Base-by-base conservation (phyloP, 495 filamentous ascomycete species). In the Aspergillus diversus region DNA sequence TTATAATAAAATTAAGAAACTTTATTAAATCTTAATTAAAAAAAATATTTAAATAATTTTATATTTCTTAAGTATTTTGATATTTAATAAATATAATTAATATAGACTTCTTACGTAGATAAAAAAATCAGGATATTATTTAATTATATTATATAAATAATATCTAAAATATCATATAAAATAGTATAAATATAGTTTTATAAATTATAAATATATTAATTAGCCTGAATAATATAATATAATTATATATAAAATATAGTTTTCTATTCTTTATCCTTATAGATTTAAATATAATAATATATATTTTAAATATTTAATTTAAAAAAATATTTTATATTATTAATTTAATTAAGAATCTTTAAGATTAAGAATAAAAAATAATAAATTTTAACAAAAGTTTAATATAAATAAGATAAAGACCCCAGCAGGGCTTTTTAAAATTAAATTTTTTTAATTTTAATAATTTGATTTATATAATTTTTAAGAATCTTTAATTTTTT, bases 301-400 rank as follows among this genome's bases (percentile, higher is more conserved):
- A 35, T 34, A 34, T 34, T 35, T 55, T 55, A 55, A 55, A 55
- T 55, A 55, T 34, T 35, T 34, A 34, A 5, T 35, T 34, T 55
- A 2, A 31, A 12, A 34, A 55, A 55, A 35, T 34, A 13, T n/a
- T 55, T 55, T 34, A 15, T n/a, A 15, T 35, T 55, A 55, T 27
- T 11, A 34, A 55, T 34, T 34, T 55, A 34, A 15, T 55, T 55
- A 8, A 34, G 7, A 35, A 34, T 55, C 17, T 55, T n/a, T 55
- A 35, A 34, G 3, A 55, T 55, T 34, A 55, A 31, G 4, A 12
- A 5, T 52, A 52, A 31, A 52, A 31, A 52, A 52, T 11, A 52
- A 17, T 52, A 39, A 39, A 8, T 39, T 13, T 39, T 13, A 8
- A n/a, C n/a, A n/a, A 27, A 2, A 13, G 1, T 49, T n/a, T 27